Evolutionary conservation across 2,329 filamentous ascomycete genomes (phyloP), one percentile per base, ranked within the genome.

Genomic region (Colletotrichum sansevieriae): DNA sequence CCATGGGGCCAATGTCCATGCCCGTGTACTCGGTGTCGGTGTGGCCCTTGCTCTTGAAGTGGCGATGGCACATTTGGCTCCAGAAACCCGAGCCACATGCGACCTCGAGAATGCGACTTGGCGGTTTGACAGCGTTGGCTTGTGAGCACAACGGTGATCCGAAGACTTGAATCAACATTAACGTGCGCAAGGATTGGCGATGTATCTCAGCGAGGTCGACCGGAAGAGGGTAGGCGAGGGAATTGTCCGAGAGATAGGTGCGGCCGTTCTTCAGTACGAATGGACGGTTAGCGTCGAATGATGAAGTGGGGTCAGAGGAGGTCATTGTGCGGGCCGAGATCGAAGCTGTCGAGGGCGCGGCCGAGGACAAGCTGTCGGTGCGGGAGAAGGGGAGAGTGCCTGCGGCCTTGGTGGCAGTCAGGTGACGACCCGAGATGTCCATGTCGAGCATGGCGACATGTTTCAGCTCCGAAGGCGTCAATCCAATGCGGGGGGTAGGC

Each of bases 71-170:
- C 83, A 94, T 90, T 80, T 92, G 91, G 73, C 92, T 95, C 95
- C 95, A 98, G 76, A 97, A 92, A 25, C 90, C 95, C 20, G 92
- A 92, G 18, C 95, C 95, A 78, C 95, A 98, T 35, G 91, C 94
- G 39, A 98, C 81, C 76, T 98, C 95, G 25, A 98, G 85, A 33
- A 98, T 91, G 72, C 90, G 90, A 74, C 86, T 86, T 0, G 95
- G 95, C 20, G 92, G 90, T 54, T 88, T 88, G 35, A 84, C 83
- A 12, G 43, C n/a, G 15, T 29, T 65, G 2, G 37, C 18, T 1
- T 91, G 90, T 9, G 91, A 92, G 79, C 92, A 95, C 64, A 96
- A 87, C 0, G 94, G 92, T 11, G 89, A 89, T 51, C 94, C 93
- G 74, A 96, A 94, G 39, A 97, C 87, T 75, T 93, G 90, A 73